Conservation (phyloP, 2,329 filamentous ascomycete genomes). For the Ophiocordyceps camponoti-leonardi region DNA sequence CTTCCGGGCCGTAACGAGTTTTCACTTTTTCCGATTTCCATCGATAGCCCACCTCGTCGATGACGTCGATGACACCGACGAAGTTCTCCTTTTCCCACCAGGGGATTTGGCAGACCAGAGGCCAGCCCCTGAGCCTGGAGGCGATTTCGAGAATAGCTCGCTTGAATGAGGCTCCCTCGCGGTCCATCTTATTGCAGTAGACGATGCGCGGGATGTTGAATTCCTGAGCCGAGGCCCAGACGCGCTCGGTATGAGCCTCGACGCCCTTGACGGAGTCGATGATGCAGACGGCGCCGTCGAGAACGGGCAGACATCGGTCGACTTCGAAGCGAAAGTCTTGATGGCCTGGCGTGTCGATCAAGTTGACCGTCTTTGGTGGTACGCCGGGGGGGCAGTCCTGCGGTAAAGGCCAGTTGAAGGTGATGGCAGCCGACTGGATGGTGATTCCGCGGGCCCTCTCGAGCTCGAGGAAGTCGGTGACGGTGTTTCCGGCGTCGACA, state of each 20-base stretch:
- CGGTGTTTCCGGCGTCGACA: slow-evolving; percentile 90
- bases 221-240: slow-evolving; percentile 79
- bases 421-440: slow-evolving; percentile 93
- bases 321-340: slow-evolving; percentile 98
- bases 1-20: slow-evolving; percentile 15
- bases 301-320: slow-evolving; percentile 68
- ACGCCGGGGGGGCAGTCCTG: slow-evolving; percentile 20
- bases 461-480: slow-evolving; percentile 90
- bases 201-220: slow-evolving; percentile 71
- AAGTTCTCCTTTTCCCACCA: slow-evolving; percentile 80
- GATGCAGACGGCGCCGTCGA: slow-evolving; percentile 85
- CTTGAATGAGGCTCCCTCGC: slow-evolving; percentile 63
- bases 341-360: slow-evolving; percentile 93
- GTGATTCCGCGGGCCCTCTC: slow-evolving; percentile 89
- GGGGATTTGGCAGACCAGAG: slow-evolving; percentile 83
- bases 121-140: slow-evolving; percentile 62
- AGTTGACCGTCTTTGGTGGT: slow-evolving; percentile 55
- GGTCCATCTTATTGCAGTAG: slow-evolving; percentile 65
- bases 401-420: slow-evolving; percentile 73
- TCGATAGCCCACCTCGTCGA: slow-evolving; percentile 56
- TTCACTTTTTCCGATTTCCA: slow-evolving; percentile 38
- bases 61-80: slow-evolving; percentile 68
- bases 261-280: slow-evolving; percentile 86
- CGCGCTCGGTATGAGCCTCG: slow-evolving; percentile 91
- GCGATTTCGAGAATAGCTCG: slow-evolving; percentile 77